Conservation (phyloP, 2,329 filamentous ascomycete genomes). For the Penicillium corylophilum region DNA sequence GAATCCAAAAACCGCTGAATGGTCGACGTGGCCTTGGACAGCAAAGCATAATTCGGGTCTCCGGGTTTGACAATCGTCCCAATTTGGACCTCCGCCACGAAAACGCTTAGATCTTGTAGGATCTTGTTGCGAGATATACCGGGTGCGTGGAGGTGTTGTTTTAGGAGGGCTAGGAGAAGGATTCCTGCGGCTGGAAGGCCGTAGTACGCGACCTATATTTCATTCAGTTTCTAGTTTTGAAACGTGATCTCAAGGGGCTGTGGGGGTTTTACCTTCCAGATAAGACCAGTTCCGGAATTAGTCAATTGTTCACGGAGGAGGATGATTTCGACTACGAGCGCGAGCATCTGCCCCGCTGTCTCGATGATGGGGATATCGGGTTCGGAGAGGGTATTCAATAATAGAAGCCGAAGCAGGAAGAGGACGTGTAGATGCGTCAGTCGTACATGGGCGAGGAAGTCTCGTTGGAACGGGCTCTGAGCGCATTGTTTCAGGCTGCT, state of each 20-base stretch:
- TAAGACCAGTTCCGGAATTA: slow-evolving; percentile 28
- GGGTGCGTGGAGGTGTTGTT: slow-evolving; percentile 15
- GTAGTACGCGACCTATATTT: slow-evolving; percentile 26
- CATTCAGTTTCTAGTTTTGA: neutral
- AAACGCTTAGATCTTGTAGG: slow-evolving; percentile 28
- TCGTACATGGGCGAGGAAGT: slow-evolving; percentile 26
- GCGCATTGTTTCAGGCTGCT: slow-evolving; percentile 21
- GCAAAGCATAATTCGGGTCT: slow-evolving; percentile 26
- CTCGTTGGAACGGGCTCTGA: slow-evolving; percentile 23
- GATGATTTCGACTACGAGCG: slow-evolving; percentile 27
- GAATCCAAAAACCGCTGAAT: slow-evolving; percentile 29
- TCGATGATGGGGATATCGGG: slow-evolving; percentile 26
- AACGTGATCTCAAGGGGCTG: neutral
- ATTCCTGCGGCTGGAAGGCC: slow-evolving; percentile 32
- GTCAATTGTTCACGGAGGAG: slow-evolving; percentile 27
- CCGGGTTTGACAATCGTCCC: slow-evolving; percentile 25
- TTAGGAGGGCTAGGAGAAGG: slow-evolving; percentile 28
- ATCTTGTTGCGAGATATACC: slow-evolving; percentile 18
- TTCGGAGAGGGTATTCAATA: slow-evolving; percentile 24
- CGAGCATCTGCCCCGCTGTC: slow-evolving; percentile 29
- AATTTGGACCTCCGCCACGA: slow-evolving; percentile 29
- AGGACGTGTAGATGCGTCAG: slow-evolving; percentile 30
- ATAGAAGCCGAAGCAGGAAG: slow-evolving; percentile 25
- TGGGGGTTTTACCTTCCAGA: slow-evolving; percentile 26
- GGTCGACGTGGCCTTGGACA: slow-evolving; percentile 26